Conservation (phyloP, 2,329 filamentous ascomycete genomes). For the Fusarium bactridioides region DNA sequence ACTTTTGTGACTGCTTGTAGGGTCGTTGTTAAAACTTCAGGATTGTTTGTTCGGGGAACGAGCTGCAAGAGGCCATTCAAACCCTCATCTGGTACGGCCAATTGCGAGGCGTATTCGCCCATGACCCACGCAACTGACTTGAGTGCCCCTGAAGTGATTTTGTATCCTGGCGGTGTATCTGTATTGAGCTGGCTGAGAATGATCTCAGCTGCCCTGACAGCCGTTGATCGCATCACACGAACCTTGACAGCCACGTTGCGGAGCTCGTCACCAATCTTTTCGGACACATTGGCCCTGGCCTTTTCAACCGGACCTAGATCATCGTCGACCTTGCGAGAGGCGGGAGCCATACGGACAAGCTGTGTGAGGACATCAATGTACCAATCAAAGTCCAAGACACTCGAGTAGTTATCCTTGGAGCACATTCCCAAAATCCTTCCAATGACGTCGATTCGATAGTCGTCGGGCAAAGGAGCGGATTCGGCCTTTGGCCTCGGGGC, state of each 20-base stretch:
- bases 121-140: slow-evolving; percentile 83
- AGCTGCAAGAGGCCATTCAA: slow-evolving; percentile 78
- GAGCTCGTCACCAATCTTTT: slow-evolving; percentile 82
- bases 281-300: slow-evolving; percentile 61
- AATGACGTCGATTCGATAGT: slow-evolving; percentile 87
- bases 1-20: slow-evolving; percentile 88
- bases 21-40: slow-evolving; percentile 77
- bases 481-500: slow-evolving; percentile 45
- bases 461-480: slow-evolving; percentile 75
- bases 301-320: slow-evolving; percentile 46
- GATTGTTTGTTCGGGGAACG: slow-evolving; percentile 62
- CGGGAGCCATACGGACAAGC: slow-evolving; percentile 75
- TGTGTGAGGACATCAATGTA: slow-evolving; percentile 91
- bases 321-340: slow-evolving; percentile 52
- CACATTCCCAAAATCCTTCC: slow-evolving; percentile 87
- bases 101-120: slow-evolving; percentile 83
- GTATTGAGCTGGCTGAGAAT: slow-evolving; percentile 68
- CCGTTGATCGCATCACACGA: slow-evolving; percentile 78
- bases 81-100: slow-evolving; percentile 74
- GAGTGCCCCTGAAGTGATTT: slow-evolving; percentile 70
- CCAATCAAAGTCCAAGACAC: slow-evolving; percentile 94
- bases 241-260: slow-evolving; percentile 93
- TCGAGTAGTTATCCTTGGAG: slow-evolving; percentile 84
- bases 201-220: slow-evolving; percentile 83
- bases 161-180: slow-evolving; percentile 62